Evolutionary conservation across 371 early-diverging fungal genomes (phyloP).

Genomic region (Mucor plumbeus): DNA sequence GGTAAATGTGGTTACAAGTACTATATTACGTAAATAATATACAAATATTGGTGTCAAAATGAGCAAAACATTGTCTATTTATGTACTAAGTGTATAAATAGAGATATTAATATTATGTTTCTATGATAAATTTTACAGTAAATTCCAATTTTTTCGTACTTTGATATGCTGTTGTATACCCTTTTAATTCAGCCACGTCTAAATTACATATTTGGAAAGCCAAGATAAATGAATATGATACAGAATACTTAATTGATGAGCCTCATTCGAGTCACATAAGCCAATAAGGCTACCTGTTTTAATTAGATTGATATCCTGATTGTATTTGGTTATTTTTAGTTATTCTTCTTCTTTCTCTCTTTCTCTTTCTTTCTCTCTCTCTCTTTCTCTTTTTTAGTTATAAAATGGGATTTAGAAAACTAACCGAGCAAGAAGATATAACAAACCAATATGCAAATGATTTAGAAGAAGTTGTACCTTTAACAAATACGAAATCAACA

Average conservation of each 20-base stretch:
- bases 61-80: no score
- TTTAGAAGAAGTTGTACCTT: slow-evolving; percentile 32
- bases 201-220: no score
- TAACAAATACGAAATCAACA: slow-evolving; percentile 15
- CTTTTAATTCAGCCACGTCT: no score
- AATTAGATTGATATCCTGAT: slow-evolving; percentile 8
- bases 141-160: no score
- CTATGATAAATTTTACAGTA: no score
- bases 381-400: neutral
- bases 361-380: neutral
- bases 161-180: no score
- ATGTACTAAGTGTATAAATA: no score
- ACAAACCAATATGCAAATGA: slow-evolving; percentile 20
- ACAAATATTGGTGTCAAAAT: no score
- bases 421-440: slow-evolving; percentile 25
- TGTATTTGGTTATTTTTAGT: slow-evolving; percentile 3
- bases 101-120: no score
- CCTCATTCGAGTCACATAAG: slow-evolving; percentile 20
- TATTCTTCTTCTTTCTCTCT: neutral
- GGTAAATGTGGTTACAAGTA: no score
- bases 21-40: no score
- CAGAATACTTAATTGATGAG: neutral
- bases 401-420: slow-evolving; percentile 28
- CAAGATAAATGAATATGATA: no score
- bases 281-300: slow-evolving; percentile 11